Base-by-base conservation (phyloP, 2,329 filamentous ascomycete species). In the Helotiales sp. region DNA sequence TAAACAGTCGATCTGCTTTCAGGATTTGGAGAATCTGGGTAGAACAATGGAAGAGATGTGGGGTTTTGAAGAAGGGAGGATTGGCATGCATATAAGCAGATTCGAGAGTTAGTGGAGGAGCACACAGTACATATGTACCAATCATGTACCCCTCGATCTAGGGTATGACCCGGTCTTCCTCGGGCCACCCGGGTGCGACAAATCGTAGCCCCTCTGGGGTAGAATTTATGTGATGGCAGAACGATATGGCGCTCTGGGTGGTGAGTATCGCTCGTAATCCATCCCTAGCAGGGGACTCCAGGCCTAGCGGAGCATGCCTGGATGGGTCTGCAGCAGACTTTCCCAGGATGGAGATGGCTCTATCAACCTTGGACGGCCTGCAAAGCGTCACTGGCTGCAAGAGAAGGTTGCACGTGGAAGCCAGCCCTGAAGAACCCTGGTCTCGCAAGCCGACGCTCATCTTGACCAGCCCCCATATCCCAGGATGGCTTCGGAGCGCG, bases 121-220 rank as follows among this genome's bases (percentile, higher is more conserved):
- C 52, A 57, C 47, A n/a, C 55, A 66, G 58, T 59, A 65, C 55
- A 67, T 65, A 67, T 65, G 63, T 65, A 66, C 50, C 49, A 59
- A 54, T 40, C 50, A 60, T 63, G 59, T 60, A 63, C 59, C 65
- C 61, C 64, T 67, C 65, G 65, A 66, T 66, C 58, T 63, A 55
- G 52, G 61, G 57, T 59, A 44, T 54, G 63, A 64, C 65, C 63
- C 59, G 63, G 62, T 63, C 56, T 34, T 52, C n/a, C 66, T 66
- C 60, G 62, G 62, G 36, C 55, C 54, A 59, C 46, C 49, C 53
- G 55, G 57, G 47, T 51, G 52, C 27, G 36, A 50, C 50, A 46
- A 44, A 15, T 29, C 40, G 53, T 54, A 51, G 54, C 40, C 34
- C 53, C 53, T 56, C 47, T 52, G 55, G 58, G 61, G 61, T 64